A percentile compares a stretch with the other conserved stretches of the same genome.
Evolutionary conservation across 2,329 filamentous ascomycete species (phyloP).

Genomic region (Fusarium piperis): DNA sequence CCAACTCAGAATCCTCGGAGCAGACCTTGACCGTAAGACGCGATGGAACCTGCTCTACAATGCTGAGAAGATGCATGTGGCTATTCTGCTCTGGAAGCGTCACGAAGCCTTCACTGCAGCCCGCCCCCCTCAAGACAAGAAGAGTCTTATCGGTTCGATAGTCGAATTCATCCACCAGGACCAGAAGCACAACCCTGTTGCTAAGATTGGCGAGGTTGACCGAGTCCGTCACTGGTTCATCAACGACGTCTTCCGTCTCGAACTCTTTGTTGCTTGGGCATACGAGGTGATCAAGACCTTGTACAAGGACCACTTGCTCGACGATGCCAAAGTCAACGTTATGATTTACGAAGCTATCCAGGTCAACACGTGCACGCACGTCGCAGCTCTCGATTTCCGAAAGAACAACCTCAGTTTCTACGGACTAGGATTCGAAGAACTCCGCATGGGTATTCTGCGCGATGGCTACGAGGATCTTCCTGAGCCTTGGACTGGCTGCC

Average conservation of each 20-base stretch:
- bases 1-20: constrained; percentile 73
- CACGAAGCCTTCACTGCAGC: constrained; percentile 76
- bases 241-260: constrained; percentile 76
- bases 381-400: constrained; percentile 75
- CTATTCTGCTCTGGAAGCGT: constrained; percentile 79
- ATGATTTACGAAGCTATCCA: constrained; percentile 74
- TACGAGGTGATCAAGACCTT: constrained; percentile 79
- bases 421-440: constrained; percentile 73
- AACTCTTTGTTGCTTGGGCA: constrained; percentile 81
- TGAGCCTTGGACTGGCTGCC: constrained; percentile 86
- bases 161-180: constrained; percentile 80
- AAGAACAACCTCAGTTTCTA: constrained; percentile 75
- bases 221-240: constrained; percentile 88
- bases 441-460: constrained; percentile 72
- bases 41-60: constrained; percentile 88
- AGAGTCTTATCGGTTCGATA: constrained; percentile 77
- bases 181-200: constrained; percentile 74
- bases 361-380: constrained; percentile 67
- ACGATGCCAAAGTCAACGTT: constrained; percentile 63
- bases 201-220: constrained; percentile 77
- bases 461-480: constrained; percentile 75
- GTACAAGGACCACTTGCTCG: constrained; percentile 68
- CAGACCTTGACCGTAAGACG: constrained; percentile 71
- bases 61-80: constrained; percentile 89
- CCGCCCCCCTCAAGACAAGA: constrained; percentile 68